Conservation (phyloP, 1,284 basidiomycete genomes). For the Termitomyces sp. region DNA sequence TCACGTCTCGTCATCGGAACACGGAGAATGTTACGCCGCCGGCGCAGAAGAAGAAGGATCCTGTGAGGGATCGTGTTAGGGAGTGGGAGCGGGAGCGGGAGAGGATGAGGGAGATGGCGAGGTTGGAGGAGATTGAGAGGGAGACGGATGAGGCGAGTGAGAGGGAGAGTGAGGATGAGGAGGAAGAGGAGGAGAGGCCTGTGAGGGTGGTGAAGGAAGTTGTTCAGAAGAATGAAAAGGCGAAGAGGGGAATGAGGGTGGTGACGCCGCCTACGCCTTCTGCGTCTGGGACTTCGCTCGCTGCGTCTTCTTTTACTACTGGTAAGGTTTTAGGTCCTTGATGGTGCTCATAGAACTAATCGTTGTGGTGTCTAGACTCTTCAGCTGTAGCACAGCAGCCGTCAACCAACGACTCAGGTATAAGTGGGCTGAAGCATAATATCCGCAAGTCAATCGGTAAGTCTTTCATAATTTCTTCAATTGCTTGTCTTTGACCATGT, state of each 20-base stretch:
- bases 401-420: slow-evolving; percentile 25
- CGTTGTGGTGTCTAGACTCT: slow-evolving; percentile 4
- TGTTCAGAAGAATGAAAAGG: slow-evolving; percentile 13
- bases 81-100: slow-evolving; percentile 59
- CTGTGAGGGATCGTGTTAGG: slow-evolving; percentile 45
- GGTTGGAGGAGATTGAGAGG: slow-evolving; percentile 44
- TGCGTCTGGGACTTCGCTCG: slow-evolving; percentile 24
- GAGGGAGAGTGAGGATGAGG: slow-evolving; percentile 19
- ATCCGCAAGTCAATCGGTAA: slow-evolving; percentile 67
- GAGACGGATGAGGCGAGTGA: slow-evolving; percentile 41
- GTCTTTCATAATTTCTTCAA: slow-evolving; percentile 16
- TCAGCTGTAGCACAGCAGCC: slow-evolving; percentile 15
- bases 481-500: slow-evolving; percentile 1
- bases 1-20: slow-evolving; percentile 19
- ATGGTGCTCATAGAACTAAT: neutral
- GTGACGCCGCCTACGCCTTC: slow-evolving; percentile 3
- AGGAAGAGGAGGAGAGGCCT: slow-evolving; percentile 23
- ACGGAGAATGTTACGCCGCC: slow-evolving; percentile 17
- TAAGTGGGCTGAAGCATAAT: slow-evolving; percentile 53
- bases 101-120: slow-evolving; percentile 49
- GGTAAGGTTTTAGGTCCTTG: slow-evolving; percentile 18
- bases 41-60: slow-evolving; percentile 31
- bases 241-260: neutral
- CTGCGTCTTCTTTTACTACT: slow-evolving; percentile 29
- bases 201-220: neutral